These are phyloP conservation scores for Diplodia scrobiculata DNA, from an alignment of 2,329 filamentous ascomycete species.

Conservation along the genomic window DNA sequence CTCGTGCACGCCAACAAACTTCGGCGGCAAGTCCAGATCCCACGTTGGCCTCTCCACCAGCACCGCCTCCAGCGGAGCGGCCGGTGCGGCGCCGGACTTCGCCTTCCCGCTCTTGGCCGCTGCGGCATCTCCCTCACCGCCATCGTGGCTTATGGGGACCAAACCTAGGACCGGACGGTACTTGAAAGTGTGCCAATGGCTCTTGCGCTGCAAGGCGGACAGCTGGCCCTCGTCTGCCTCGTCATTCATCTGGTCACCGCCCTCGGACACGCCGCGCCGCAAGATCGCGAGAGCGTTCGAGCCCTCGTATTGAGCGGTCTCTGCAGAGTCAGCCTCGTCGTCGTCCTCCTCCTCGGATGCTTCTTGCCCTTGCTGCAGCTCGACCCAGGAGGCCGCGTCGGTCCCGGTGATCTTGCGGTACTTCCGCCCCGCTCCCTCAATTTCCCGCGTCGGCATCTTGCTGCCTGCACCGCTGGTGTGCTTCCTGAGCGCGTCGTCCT, in stretches of 20 bases:
- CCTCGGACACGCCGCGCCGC: constrained; percentile 36
- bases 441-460: constrained; percentile 51
- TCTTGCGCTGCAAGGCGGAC: constrained; percentile 34
- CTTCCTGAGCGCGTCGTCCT: constrained; percentile 43
- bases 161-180: constrained; percentile 90
- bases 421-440: constrained; percentile 51
- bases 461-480: constrained; percentile 59
- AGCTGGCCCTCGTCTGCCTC: constrained; percentile 16
- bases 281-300: constrained; percentile 35
- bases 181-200: constrained; percentile 82
- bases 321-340: constrained; percentile 42
- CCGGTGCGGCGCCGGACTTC: constrained; percentile 31
- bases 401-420: constrained; percentile 52
- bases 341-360: constrained; percentile 34
- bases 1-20: constrained; percentile 53
- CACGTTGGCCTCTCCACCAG: constrained; percentile 84
- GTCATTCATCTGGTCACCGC: constrained; percentile 32
- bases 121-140: constrained; percentile 48
- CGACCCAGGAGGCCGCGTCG: constrained; percentile 41
- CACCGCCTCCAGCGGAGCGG: constrained; percentile 70
- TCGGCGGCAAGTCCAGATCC: constrained; percentile 75
- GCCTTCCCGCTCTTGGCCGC: constrained; percentile 33
- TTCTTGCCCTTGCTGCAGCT: constrained; percentile 36
- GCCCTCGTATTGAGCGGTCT: constrained; percentile 41
- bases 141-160: constrained; percentile 57